Conservation (phyloP, 768 basidiomycete genomes). For the Tulasnella sp. region DNA sequence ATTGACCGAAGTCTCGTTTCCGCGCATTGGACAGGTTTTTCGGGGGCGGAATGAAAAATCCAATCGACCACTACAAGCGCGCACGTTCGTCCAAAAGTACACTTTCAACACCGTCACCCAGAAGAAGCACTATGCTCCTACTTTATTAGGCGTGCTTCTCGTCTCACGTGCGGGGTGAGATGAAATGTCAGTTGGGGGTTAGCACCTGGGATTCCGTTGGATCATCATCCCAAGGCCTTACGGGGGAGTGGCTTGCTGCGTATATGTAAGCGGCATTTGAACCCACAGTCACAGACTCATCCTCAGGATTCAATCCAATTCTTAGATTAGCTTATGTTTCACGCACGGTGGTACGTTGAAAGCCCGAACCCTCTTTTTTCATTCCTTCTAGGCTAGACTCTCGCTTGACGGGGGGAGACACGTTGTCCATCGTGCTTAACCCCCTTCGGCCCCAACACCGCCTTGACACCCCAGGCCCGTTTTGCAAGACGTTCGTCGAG, state of each 20-base stretch:
- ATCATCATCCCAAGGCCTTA: neutral
- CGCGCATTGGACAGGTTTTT: neutral
- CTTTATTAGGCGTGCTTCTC: neutral
- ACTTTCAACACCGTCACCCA: neutral
- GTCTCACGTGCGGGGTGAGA: constrained; percentile 11
- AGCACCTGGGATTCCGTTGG: neutral
- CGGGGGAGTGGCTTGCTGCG: neutral
- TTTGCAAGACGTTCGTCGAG: neutral
- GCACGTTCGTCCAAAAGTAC: neutral
- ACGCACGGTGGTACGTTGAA: neutral
- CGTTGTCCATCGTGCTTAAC: neutral
- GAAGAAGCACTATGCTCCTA: neutral
- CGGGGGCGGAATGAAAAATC: neutral
- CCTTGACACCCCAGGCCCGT: neutral
- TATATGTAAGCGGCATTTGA: neutral
- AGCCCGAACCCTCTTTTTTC: neutral
- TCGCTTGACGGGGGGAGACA: neutral
- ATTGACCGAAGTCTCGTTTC: neutral
- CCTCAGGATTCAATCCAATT: neutral
- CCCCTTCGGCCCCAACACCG: neutral
- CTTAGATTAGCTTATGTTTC: neutral
- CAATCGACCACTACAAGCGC: neutral
- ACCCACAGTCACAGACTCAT: neutral
- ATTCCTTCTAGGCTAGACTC: neutral
- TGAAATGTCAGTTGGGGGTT: neutral